phyloP scores from a whole-genome alignment of 805 yeast genomes.

The Candida ortonii region DNA sequence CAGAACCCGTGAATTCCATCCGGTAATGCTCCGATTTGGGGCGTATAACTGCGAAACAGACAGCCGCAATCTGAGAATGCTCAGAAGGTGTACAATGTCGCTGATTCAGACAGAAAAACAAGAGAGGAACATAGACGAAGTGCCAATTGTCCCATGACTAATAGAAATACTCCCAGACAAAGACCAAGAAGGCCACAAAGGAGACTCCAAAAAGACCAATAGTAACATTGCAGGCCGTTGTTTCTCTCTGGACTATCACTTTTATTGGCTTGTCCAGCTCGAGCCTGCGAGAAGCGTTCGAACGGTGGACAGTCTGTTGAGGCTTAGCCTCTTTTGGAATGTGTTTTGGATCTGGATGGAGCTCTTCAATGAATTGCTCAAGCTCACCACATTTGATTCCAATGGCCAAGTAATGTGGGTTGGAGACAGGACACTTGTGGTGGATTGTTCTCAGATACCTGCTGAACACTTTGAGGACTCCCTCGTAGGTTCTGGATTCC shows the following conservation, averaged over 20 bases:
- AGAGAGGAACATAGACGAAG: too few relatives aligned
- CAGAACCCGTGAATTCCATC: conserved; percentile 11
- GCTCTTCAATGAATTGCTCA: conserved; percentile 79
- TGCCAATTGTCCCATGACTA: too few relatives aligned
- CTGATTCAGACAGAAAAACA: too few relatives aligned
- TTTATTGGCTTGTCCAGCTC: conserved; percentile 33
- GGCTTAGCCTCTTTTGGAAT: conserved; percentile 52
- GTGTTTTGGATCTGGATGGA: conserved; percentile 57
- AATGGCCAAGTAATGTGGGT: conserved; percentile 81
- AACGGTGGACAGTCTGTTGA: conserved; percentile 45
- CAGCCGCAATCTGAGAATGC: not conserved
- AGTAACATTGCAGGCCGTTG: conserved; percentile 11
- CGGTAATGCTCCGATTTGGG: conserved; percentile 10
- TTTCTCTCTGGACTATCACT: conserved; percentile 19
- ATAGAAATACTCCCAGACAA: conserved; percentile 5
- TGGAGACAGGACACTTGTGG: conserved; percentile 71
- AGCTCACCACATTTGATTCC: conserved; percentile 85
- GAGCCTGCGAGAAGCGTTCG: conserved; percentile 44
- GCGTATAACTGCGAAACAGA: conserved; percentile 16
- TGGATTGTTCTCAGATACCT: conserved; percentile 73
- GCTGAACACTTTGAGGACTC: conserved; percentile 74
- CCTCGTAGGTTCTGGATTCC: conserved; percentile 68
- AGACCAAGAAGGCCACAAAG: conserved; percentile 15
- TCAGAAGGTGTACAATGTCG: not conserved
- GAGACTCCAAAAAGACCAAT: conserved; percentile 23